Evolutionary conservation across 805 yeast species (phyloP).

Genomic region (Wickerhamomyces strasburgensis): DNA sequence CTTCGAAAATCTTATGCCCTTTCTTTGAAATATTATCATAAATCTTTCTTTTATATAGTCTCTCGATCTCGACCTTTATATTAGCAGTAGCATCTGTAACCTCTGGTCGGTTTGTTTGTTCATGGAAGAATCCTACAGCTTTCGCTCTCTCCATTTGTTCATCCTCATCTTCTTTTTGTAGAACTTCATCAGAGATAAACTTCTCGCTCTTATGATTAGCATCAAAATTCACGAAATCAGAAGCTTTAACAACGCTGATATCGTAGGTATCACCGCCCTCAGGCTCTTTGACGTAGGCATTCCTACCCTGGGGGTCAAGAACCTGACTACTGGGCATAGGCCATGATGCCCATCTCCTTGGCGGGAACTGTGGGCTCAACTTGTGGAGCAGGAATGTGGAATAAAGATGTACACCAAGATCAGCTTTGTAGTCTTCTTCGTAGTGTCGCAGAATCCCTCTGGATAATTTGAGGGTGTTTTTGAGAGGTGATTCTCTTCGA

Average conservation of each 20-base stretch:
- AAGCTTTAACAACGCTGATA: neutral
- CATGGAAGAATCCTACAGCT: too few species aligned
- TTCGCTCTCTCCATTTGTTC: conserved; percentile 1
- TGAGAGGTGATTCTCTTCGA: too few species aligned
- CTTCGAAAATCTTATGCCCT: neutral
- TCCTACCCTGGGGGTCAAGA: conserved; percentile 32
- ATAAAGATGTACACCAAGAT: conserved; percentile 63
- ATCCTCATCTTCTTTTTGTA: conserved; percentile 2
- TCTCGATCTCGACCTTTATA: conserved; percentile 8
- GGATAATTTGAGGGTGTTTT: too few species aligned
- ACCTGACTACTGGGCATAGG: conserved; percentile 38
- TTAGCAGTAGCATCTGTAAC: conserved; percentile 4
- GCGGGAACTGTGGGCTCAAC: conserved; percentile 34
- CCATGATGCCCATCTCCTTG: conserved; percentile 52
- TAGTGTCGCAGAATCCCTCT: conserved; percentile 30
- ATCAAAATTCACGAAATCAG: too few species aligned
- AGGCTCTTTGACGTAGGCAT: conserved; percentile 8
- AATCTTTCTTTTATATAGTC: conserved; percentile 6
- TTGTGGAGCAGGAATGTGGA: conserved; percentile 43
- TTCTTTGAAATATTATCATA: conserved; percentile 1
- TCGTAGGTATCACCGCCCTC: neutral
- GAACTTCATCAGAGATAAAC: conserved; percentile 22
- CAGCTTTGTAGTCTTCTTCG: conserved; percentile 47
- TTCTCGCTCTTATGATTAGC: conserved; percentile 18
- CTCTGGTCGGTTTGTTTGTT: too few species aligned